Base-by-base conservation (phyloP, 75 land plant species). In the Cunninghamia lanceolata region DNA sequence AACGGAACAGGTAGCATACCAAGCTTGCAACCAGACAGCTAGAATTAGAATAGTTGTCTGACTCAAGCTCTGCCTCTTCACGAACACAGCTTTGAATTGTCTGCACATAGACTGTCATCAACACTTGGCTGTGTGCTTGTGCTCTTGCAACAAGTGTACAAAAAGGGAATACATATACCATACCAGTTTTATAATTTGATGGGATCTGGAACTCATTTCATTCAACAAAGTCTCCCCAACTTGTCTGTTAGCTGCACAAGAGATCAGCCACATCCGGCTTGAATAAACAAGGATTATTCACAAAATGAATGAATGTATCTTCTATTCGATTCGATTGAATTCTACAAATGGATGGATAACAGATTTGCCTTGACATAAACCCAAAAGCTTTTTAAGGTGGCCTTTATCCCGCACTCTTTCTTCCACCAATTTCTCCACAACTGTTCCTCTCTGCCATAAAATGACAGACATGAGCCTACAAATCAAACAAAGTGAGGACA, bases 121-220 rank as follows among this genome's bases (percentile, higher is more conserved):
- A 80, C 81, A 73, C 8, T 38, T 35, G 38, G 47, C 63, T 87
- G 50, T 53, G 36, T n/a, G 28, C n/a, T 63, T 25, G 68, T 25
- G 0, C n/a, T 63, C 9, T 63, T 25, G 68, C n/a, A 25, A 63
- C 68, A 63, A 63, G n/a, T 25, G 28, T 28, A 25, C 68, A 63
- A 63, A n/a, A 63, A 63, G 68, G 68, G n/a, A 63, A 63, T 63
- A 25, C 9, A 63, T 63, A 25, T 25, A 47, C 59, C 94, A 38
- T 36, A 96, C 99, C 99, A 98, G 70, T 92, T 93, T 91, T 15
- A 98, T 91, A 36, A 98, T 98, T 85, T 96, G 99, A 92, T 98
- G 99, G 35, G 99, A 98, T 85, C 99, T 93, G 28, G 99, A 98
- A 85, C 99, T 97, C 52, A 88, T 86, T 53, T 96, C 99, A 88